Evolutionary conservation across 1,139 yeast genomes (phyloP).

Genomic region (Blastobotrys raffinosifermentans): DNA sequence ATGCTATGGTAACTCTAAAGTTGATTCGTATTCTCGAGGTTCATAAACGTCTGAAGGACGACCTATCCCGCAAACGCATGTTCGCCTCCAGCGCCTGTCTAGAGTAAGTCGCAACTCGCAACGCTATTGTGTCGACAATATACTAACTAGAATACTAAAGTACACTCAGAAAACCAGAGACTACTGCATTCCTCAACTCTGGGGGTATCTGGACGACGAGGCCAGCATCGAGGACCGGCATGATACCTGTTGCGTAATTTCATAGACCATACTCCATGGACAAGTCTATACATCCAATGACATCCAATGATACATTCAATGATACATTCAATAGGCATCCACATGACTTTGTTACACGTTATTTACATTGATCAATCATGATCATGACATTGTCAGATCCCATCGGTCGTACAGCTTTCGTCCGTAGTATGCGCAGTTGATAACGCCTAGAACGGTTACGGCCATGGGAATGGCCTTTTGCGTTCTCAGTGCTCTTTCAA

Average conservation of each 20-base stretch:
- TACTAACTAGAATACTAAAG: constrained; percentile 13
- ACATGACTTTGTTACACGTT: not conserved
- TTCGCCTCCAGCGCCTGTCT: constrained; percentile 65
- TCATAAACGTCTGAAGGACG: constrained; percentile 48
- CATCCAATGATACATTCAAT: too few species aligned
- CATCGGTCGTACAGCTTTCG: constrained; percentile 54
- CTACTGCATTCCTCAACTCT: constrained; percentile 16
- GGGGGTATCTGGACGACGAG: constrained; percentile 19
- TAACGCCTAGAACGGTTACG: constrained; percentile 58
- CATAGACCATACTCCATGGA: not conserved
- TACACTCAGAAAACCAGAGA: constrained; percentile 17
- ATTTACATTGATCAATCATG: not conserved
- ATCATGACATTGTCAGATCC: not conserved
- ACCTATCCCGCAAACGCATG: constrained; percentile 53
- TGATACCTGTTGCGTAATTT: constrained; percentile 7
- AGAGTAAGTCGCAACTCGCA: constrained; percentile 19
- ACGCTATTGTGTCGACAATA: not conserved
- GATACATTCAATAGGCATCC: too few species aligned
- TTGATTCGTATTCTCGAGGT: constrained; percentile 59
- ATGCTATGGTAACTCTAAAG: constrained; percentile 38
- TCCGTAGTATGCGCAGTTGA: constrained; percentile 63
- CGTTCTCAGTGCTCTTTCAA: constrained; percentile 58
- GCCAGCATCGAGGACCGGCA: constrained; percentile 12
- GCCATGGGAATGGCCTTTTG: constrained; percentile 72
- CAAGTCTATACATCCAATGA: too few species aligned